Percentiles rank a stretch among this genome's conserved stretches.
phyloP scores from a whole-genome alignment of 148 eudicot species.

The Rhododendron vialii region DNA sequence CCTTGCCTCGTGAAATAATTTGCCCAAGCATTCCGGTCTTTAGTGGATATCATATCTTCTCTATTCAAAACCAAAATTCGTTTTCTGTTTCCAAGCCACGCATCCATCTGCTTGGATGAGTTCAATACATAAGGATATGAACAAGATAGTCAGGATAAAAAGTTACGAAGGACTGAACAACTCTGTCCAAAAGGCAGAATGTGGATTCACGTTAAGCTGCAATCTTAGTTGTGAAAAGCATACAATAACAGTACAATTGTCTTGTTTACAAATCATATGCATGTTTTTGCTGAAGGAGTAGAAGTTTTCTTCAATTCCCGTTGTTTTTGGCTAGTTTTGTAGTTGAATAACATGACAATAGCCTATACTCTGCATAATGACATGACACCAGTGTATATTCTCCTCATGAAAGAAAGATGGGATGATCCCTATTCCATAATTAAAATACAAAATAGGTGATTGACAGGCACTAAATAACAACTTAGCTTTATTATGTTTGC shows the following conservation, averaged over 20 bases:
- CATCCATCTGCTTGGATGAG: constrained; percentile 65
- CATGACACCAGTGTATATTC: background rate
- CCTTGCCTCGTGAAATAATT: constrained; percentile 79
- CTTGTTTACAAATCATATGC: background rate
- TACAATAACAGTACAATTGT: background rate
- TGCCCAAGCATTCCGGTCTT: constrained; percentile 96
- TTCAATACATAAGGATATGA: background rate
- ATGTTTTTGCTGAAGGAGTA: background rate
- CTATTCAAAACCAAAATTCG: constrained; percentile 87
- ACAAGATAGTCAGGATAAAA: background rate
- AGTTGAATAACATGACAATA: background rate
- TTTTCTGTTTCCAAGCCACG: constrained; percentile 89
- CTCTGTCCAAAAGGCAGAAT: background rate
- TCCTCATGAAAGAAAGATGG: background rate
- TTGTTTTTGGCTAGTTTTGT: background rate
- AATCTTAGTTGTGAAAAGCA: background rate
- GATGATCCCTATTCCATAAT: background rate
- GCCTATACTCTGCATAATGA: background rate
- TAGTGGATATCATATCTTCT: constrained; percentile 95
- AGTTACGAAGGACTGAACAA: background rate
- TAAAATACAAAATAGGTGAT: background rate
- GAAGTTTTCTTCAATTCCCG: background rate
- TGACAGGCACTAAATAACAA: background rate
- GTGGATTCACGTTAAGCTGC: background rate
- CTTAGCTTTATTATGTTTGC: background rate